These are phyloP conservation scores for Przewalskia tangutica DNA, from an alignment of 257 asterid species.

Conservation along the genomic window DNA sequence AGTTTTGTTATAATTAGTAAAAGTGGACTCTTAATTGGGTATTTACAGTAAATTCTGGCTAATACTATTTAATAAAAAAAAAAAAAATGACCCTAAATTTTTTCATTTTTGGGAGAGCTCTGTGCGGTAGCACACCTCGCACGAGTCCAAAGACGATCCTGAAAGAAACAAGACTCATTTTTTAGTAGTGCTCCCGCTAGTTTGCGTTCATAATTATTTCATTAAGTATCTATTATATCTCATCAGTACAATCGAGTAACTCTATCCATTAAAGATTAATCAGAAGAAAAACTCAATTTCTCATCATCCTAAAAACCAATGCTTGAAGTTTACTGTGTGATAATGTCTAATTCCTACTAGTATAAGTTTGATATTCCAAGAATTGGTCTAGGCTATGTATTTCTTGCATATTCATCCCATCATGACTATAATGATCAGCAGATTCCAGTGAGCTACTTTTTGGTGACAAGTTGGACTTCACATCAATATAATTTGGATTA, in stretches of 20 bases:
- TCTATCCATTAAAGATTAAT: neutral
- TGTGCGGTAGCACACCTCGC: too few species aligned
- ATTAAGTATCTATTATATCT: neutral
- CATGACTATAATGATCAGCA: neutral
- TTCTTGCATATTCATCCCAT: neutral
- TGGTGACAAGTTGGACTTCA: slow-evolving; percentile 22
- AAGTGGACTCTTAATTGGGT: too few species aligned
- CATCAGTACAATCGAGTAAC: neutral
- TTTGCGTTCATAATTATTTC: neutral
- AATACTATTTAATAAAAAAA: too few species aligned
- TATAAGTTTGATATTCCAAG: neutral
- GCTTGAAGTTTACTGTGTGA: neutral
- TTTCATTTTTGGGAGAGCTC: too few species aligned
- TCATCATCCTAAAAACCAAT: neutral
- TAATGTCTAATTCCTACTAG: neutral
- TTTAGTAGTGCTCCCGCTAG: neutral
- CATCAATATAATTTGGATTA: slow-evolving; percentile 10
- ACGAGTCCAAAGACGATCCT: too few species aligned
- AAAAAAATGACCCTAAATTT: too few species aligned
- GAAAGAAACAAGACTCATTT: too few species aligned
- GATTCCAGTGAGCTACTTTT: neutral
- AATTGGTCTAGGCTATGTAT: neutral
- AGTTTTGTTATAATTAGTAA: too few species aligned
- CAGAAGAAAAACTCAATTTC: neutral
- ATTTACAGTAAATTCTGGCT: too few species aligned